Percentiles rank a stretch among this genome's conserved stretches.
Evolutionary conservation across 164 flowering plant genomes (phyloP).

Genomic region (Malania oleifera): DNA sequence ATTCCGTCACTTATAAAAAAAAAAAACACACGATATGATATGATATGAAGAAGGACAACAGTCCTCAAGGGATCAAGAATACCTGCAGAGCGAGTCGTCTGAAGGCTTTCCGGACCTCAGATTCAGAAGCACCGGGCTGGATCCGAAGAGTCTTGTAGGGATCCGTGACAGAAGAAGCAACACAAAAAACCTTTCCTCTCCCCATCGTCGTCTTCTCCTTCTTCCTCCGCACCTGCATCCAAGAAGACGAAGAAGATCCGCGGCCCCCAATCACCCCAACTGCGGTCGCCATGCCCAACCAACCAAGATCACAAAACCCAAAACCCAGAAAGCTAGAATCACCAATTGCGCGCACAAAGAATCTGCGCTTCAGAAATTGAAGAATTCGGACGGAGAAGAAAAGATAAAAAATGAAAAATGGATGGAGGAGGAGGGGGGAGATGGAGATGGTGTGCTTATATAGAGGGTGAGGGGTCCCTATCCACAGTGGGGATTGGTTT

Average conservation of each 20-base stretch:
- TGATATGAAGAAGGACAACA: too few species aligned
- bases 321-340: background rate
- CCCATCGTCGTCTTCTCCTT: slow-evolving; percentile 16
- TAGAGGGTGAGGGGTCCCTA: slow-evolving; percentile 7
- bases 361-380: too few species aligned
- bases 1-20: too few species aligned
- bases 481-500: slow-evolving; percentile 2
- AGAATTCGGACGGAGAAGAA: too few species aligned
- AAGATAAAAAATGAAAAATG: too few species aligned
- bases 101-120: slow-evolving; percentile 84
- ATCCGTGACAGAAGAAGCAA: slow-evolving; percentile 35
- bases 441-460: too few species aligned
- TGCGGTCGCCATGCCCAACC: slow-evolving; percentile 21
- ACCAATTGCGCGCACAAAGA: too few species aligned
- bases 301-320: too few species aligned
- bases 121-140: slow-evolving; percentile 73
- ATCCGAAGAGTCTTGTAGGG: slow-evolving; percentile 59
- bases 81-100: slow-evolving; percentile 79
- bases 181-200: slow-evolving; percentile 22
- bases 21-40: too few species aligned
- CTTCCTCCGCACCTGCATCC: slow-evolving; percentile 11
- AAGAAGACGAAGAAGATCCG: slow-evolving; percentile 21
- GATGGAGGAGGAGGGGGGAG: background rate
- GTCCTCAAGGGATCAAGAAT: background rate
- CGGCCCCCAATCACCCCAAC: slow-evolving; percentile 19